Percentiles rank a stretch among this genome's conserved stretches.
phyloP scores from a whole-genome alignment of 2,329 filamentous ascomycete species.

The Metarhizium album region DNA sequence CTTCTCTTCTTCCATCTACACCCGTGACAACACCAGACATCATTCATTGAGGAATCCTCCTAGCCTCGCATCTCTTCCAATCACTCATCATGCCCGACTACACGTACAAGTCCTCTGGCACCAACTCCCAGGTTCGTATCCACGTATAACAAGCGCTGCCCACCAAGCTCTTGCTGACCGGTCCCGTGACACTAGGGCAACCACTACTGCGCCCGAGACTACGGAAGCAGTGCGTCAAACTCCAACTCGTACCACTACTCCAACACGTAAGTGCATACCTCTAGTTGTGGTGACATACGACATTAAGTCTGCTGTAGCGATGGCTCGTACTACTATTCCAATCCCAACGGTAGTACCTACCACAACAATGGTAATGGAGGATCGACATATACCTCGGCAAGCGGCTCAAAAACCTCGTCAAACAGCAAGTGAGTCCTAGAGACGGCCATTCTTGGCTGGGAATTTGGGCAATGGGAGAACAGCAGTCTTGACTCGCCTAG shows the following conservation, averaged over 20 bases:
- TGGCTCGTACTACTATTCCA: constrained; percentile 65
- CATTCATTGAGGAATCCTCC: too few relatives aligned
- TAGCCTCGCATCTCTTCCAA: neutral
- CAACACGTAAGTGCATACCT: constrained; percentile 37
- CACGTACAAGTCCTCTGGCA: constrained; percentile 41
- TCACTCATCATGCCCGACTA: constrained; percentile 17
- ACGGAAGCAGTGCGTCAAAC: constrained; percentile 44
- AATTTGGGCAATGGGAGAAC: too few relatives aligned
- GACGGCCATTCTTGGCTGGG: too few relatives aligned
- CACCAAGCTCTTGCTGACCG: neutral
- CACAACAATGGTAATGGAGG: constrained; percentile 49
- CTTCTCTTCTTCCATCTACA: neutral
- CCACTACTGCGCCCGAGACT: constrained; percentile 55
- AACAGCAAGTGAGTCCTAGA: constrained; percentile 5
- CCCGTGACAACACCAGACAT: too few relatives aligned
- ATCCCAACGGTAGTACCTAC: constrained; percentile 58
- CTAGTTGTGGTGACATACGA: neutral
- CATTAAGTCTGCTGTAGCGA: constrained; percentile 26
- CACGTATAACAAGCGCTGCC: neutral
- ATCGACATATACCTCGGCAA: constrained; percentile 49
- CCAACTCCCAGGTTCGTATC: constrained; percentile 47
- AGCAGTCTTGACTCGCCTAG: too few relatives aligned
- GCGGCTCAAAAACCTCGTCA: neutral
- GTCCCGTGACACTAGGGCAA: constrained; percentile 41
- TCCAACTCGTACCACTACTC: constrained; percentile 57